These are phyloP conservation scores for Citropsis articulata DNA, from an alignment of 345 rosid species.

Conservation along the genomic window DNA sequence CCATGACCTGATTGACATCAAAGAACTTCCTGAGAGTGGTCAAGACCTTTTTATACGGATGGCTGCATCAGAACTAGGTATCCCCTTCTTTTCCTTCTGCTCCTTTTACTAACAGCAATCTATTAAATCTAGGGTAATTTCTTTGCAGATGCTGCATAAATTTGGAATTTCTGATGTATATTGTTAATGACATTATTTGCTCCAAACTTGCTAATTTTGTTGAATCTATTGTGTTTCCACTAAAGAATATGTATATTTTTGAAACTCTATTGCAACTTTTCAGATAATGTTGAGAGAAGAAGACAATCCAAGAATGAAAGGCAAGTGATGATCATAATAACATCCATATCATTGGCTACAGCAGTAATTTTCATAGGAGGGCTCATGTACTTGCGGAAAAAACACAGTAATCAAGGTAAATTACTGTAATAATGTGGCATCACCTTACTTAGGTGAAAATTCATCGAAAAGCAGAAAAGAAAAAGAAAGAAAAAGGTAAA, in stretches of 20 bases:
- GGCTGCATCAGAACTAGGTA: slow-evolving; percentile 25
- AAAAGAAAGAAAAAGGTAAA: no score
- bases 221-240: neutral
- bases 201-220: no score
- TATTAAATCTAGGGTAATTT: neutral
- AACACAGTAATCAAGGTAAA: neutral
- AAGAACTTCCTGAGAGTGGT: neutral
- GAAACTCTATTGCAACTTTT: neutral
- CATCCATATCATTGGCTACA: neutral
- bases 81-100: neutral
- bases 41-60: slow-evolving; percentile 12
- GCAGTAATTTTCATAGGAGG: neutral
- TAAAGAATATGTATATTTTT: neutral
- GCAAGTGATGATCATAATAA: neutral
- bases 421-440: no score
- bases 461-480: no score
- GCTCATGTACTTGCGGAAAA: neutral
- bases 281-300: neutral
- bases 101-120: neutral
- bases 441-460: no score
- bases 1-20: slow-evolving; percentile 14
- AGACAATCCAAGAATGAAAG: neutral
- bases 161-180: neutral
- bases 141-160: no score
- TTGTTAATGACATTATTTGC: neutral